These are phyloP conservation scores for Plantago coronopus DNA, from an alignment of 305 asterid genomes.

Conservation along the genomic window DNA sequence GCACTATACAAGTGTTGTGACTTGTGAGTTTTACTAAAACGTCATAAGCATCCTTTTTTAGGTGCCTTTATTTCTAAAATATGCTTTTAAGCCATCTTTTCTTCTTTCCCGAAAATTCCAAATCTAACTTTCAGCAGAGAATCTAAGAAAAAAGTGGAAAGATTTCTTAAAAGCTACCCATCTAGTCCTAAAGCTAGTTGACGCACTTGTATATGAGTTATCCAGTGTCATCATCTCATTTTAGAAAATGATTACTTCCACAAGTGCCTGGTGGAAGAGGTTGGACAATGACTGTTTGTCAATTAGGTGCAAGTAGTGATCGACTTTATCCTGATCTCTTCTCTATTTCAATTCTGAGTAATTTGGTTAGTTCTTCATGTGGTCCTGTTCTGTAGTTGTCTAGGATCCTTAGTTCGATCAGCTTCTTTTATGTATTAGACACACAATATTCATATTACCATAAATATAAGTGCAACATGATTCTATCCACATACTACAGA, in stretches of 20 bases:
- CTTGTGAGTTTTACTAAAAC: background rate
- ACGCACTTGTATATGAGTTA: slow-evolving; percentile 7
- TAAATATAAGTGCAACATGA: background rate
- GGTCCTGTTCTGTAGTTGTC: background rate
- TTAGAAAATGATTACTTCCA: background rate
- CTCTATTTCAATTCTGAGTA: background rate
- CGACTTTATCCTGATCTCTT: background rate
- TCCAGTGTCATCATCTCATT: slow-evolving; percentile 5
- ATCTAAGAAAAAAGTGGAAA: background rate
- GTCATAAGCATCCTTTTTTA: background rate
- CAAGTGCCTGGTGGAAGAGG: slow-evolving; percentile 1
- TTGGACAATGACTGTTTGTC: slow-evolving; percentile 5
- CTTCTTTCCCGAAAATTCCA: background rate
- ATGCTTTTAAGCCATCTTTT: background rate
- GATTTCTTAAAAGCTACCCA: slow-evolving; percentile 1
- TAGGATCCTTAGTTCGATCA: background rate
- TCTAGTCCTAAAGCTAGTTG: slow-evolving; percentile 1
- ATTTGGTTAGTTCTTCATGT: background rate
- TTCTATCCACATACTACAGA: background rate
- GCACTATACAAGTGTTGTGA: background rate
- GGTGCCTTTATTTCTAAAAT: background rate
- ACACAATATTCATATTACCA: background rate
- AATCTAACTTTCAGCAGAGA: background rate
- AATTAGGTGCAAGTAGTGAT: slow-evolving; percentile 7
- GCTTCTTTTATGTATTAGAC: background rate